phyloP scores from a whole-genome alignment of 2,329 filamentous ascomycete genomes.

The Phaeoacremonium minimum region DNA sequence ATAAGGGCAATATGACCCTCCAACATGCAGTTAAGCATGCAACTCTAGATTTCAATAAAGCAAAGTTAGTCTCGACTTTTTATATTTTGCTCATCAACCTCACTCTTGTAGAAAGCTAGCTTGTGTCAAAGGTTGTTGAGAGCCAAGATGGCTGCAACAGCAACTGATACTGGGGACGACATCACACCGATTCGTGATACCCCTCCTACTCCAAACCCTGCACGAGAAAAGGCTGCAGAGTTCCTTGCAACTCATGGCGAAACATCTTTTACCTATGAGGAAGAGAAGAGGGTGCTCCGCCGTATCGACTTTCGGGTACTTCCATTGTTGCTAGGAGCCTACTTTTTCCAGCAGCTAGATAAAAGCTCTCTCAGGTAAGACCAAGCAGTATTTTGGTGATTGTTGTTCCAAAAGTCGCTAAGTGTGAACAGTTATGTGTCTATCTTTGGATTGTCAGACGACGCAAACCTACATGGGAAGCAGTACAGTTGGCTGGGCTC shows the following conservation, averaged over 20 bases:
- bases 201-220: not conserved
- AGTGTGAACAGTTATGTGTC: constrained; percentile 31
- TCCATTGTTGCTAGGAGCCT: constrained; percentile 46
- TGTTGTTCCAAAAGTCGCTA: too few relatives aligned
- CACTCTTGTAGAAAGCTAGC: too few relatives aligned
- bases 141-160: constrained; percentile 2
- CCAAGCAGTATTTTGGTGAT: too few relatives aligned
- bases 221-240: constrained; percentile 36
- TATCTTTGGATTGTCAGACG: constrained; percentile 42
- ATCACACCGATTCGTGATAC: constrained; percentile 16
- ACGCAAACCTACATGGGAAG: constrained; percentile 39
- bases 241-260: constrained; percentile 36
- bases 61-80: too few relatives aligned
- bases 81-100: too few relatives aligned
- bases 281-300: constrained; percentile 39
- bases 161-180: constrained; percentile 8
- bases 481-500: constrained; percentile 57
- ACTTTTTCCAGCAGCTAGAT: constrained; percentile 55
- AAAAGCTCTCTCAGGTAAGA: constrained; percentile 33
- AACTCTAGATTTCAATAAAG: too few relatives aligned
- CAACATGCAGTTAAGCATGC: too few relatives aligned
- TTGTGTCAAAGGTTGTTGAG: too few relatives aligned
- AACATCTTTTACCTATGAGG: constrained; percentile 38
- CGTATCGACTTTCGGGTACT: constrained; percentile 46
- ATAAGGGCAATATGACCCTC: too few relatives aligned